Conservation (phyloP, 2,329 filamentous ascomycete species). For the Grosmannia serpens region DNA sequence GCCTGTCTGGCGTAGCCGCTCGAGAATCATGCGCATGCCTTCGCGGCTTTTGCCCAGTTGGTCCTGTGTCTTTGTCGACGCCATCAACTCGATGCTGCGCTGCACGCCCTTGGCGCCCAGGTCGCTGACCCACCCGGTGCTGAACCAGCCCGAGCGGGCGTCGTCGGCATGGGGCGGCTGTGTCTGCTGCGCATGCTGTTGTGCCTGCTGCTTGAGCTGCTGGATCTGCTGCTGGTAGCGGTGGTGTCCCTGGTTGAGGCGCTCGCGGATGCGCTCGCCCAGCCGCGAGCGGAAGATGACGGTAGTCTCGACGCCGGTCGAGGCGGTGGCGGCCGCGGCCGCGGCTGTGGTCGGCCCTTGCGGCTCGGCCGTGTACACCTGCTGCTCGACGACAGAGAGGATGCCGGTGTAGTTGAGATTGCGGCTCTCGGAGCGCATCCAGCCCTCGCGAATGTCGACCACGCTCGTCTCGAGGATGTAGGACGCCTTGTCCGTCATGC, state of each 20-base stretch:
- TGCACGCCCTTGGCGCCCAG: conserved; percentile 65
- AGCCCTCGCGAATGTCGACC: conserved; percentile 67
- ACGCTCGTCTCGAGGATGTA: conserved; percentile 74
- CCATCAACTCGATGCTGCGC: conserved; percentile 67
- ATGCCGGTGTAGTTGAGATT: conserved; percentile 78
- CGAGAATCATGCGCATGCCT: conserved; percentile 72
- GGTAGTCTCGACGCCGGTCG: conserved; percentile 60
- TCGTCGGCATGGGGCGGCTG: conserved; percentile 20
- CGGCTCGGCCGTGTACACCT: conserved; percentile 43
- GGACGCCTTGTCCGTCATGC: conserved; percentile 54
- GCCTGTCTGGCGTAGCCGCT: conserved; percentile 50
- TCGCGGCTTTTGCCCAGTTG: conserved; percentile 71
- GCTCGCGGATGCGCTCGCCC: conserved; percentile 54
- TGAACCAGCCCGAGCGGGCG: conserved; percentile 20
- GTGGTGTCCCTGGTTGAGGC: conserved; percentile 30
- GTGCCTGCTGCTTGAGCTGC: conserved; percentile 20
- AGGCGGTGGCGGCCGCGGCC: conserved; percentile 8
- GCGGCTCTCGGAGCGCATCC: conserved; percentile 71
- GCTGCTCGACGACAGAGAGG: conserved; percentile 64
- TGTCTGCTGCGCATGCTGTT: conserved; percentile 19
- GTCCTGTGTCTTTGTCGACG: conserved; percentile 64
- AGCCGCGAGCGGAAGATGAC: conserved; percentile 63
- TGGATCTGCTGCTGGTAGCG: conserved; percentile 16
- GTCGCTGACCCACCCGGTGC: conserved; percentile 29
- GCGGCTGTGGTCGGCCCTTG: not conserved